Percentiles rank a stretch among this genome's conserved stretches.
Evolutionary conservation across 2,329 filamentous ascomycete genomes (phyloP).

Genomic region (Xylaria hypoxylon): DNA sequence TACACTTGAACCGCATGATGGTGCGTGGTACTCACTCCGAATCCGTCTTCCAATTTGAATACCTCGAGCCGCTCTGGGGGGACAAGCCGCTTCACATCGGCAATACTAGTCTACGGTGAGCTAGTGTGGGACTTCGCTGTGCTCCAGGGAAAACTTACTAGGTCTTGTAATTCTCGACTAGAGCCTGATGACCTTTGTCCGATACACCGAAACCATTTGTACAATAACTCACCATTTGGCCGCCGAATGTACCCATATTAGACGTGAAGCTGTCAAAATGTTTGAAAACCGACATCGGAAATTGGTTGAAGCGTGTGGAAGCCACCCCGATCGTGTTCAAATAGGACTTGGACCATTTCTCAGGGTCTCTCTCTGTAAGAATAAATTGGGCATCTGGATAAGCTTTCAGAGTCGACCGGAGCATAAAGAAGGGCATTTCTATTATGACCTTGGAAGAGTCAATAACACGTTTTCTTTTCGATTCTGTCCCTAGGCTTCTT

Average conservation of each 20-base stretch:
- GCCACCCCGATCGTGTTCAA: slow-evolving; percentile 46
- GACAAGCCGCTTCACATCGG: slow-evolving; percentile 46
- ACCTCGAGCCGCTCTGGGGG: slow-evolving; percentile 46
- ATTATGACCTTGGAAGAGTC: slow-evolving; percentile 42
- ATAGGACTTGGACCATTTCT: slow-evolving; percentile 52
- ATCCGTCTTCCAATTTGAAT: slow-evolving; percentile 47
- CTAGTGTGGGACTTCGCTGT: neutral
- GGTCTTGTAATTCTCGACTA: slow-evolving; percentile 43
- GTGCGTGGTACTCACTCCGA: slow-evolving; percentile 27
- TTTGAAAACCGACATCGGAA: slow-evolving; percentile 47
- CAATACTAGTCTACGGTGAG: slow-evolving; percentile 41
- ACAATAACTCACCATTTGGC: slow-evolving; percentile 13
- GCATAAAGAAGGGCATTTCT: slow-evolving; percentile 51
- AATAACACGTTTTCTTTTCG: neutral
- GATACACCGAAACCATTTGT: slow-evolving; percentile 41
- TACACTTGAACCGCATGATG: neutral
- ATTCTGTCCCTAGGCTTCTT: slow-evolving; percentile 23
- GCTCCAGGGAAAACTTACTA: slow-evolving; percentile 41
- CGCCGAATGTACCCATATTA: slow-evolving; percentile 28
- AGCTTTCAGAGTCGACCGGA: slow-evolving; percentile 46
- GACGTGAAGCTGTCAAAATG: slow-evolving; percentile 43
- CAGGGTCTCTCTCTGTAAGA: slow-evolving; percentile 51
- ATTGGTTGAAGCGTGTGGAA: slow-evolving; percentile 1
- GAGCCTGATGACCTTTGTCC: slow-evolving; percentile 37
- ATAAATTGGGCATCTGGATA: slow-evolving; percentile 55